Percentiles rank a stretch among this genome's conserved stretches.
Conservation (phyloP, 1,284 basidiomycete genomes). For the Apiotrichum veenhuisii region DNA sequence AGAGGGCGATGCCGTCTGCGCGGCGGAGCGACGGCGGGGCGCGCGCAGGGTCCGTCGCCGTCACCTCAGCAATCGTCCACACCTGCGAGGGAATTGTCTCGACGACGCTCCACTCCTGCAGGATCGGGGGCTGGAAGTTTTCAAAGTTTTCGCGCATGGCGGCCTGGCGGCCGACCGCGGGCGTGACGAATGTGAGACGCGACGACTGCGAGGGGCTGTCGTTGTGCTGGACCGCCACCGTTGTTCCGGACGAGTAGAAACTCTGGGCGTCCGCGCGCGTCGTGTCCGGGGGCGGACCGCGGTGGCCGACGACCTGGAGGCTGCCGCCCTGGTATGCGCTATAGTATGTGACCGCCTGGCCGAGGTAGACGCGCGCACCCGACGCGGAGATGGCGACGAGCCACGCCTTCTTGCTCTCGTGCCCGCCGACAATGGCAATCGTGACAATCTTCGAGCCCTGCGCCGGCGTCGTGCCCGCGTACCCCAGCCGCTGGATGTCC, state of each 20-base stretch:
- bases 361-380: conserved; percentile 27
- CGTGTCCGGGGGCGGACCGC: conserved; percentile 33
- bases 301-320: conserved; percentile 13
- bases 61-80: conserved; percentile 64
- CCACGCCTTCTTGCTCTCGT: conserved; percentile 57
- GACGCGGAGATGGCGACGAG: conserved; percentile 75
- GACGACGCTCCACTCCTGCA: conserved; percentile 33
- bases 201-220: conserved; percentile 22
- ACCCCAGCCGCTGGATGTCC: conserved; percentile 20
- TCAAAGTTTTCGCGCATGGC: conserved; percentile 38
- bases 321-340: conserved; percentile 2
- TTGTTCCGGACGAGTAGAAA: conserved; percentile 42
- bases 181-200: conserved; percentile 29
- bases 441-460: conserved; percentile 33
- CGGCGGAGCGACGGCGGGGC: conserved; percentile 14
- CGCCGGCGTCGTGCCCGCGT: conserved; percentile 15
- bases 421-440: conserved; percentile 42
- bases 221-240: conserved; percentile 34
- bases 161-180: conserved; percentile 34
- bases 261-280: conserved; percentile 22
- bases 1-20: conserved; percentile 28
- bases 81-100: conserved; percentile 72
- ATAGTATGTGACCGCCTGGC: not conserved
- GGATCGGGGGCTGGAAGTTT: conserved; percentile 22
- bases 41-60: conserved; percentile 30